phyloP scores from a whole-genome alignment of 352 stramenopile species.

The Globisporangium acanthophoron region DNA sequence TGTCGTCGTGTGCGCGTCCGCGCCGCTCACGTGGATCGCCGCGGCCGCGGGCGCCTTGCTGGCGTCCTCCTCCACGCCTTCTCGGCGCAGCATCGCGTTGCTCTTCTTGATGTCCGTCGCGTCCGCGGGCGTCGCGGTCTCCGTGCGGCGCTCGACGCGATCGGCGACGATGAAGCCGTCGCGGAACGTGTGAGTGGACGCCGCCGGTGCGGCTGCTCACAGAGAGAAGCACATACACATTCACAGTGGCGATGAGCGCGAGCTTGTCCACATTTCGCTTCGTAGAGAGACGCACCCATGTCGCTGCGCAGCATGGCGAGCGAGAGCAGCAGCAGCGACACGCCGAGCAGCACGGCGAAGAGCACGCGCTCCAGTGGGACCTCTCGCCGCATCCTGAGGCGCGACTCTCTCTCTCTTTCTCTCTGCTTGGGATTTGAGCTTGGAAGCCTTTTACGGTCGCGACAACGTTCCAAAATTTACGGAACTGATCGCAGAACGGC shows the following conservation, averaged over 20 bases:
- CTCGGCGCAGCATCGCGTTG: neutral
- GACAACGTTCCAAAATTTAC: too few species aligned
- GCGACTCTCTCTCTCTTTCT: neutral
- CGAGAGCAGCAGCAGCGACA: slow-evolving; percentile 52
- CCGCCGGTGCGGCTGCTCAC: slow-evolving; percentile 4
- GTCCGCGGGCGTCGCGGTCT: slow-evolving; percentile 14
- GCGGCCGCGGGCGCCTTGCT: neutral
- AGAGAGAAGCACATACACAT: neutral
- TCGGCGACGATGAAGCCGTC: slow-evolving; percentile 73
- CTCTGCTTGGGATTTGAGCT: neutral
- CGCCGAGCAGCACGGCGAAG: slow-evolving; percentile 42
- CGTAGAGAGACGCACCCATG: slow-evolving; percentile 11
- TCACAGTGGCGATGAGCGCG: neutral
- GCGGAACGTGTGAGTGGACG: slow-evolving; percentile 46
- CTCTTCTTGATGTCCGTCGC: slow-evolving; percentile 2
- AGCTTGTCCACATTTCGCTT: too few species aligned
- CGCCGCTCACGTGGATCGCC: slow-evolving; percentile 18
- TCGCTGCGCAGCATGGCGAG: slow-evolving; percentile 53
- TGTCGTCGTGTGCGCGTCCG: slow-evolving; percentile 46
- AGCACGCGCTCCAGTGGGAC: slow-evolving; percentile 43
- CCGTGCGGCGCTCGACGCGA: slow-evolving; percentile 29
- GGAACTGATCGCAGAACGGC: too few species aligned
- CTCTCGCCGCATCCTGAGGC: slow-evolving; percentile 20
- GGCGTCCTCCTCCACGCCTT: neutral
- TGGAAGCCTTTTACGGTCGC: neutral